Percentiles rank a stretch among this genome's conserved stretches.
Evolutionary conservation across 2,329 filamentous ascomycete species (phyloP).

Genomic region (Hypoxylon rubiginosum): DNA sequence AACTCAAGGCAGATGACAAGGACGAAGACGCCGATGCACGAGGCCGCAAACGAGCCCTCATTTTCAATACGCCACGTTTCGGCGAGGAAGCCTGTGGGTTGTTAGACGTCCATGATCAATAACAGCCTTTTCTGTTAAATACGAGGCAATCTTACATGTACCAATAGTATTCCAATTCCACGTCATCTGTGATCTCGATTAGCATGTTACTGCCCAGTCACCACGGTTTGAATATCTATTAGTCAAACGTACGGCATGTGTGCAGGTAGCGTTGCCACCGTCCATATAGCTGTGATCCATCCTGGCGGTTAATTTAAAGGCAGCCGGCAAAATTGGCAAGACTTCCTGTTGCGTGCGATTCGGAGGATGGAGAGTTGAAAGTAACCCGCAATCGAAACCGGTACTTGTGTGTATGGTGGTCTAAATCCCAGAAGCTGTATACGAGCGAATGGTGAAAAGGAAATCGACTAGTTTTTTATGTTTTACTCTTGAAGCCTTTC

Average conservation of each 20-base stretch:
- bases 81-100: conserved; percentile 54
- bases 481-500: neutral
- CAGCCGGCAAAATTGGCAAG: conserved; percentile 35
- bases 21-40: conserved; percentile 60
- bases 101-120: conserved; percentile 14
- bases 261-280: conserved; percentile 26
- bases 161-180: conserved; percentile 61
- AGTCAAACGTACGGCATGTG: conserved; percentile 27
- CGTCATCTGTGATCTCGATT: conserved; percentile 55
- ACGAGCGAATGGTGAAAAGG: conserved; percentile 1
- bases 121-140: conserved; percentile 3
- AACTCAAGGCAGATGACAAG: conserved; percentile 58
- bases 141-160: conserved; percentile 50
- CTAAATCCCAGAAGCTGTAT: neutral
- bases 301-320: conserved; percentile 39
- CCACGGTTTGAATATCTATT: conserved; percentile 12
- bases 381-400: conserved; percentile 19
- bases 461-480: conserved; percentile 2
- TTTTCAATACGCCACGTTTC: conserved; percentile 57
- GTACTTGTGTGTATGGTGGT: neutral
- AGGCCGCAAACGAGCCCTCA: conserved; percentile 58
- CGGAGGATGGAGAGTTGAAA: conserved; percentile 29
- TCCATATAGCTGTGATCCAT: conserved; percentile 43
- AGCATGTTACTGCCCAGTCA: conserved; percentile 31
- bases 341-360: conserved; percentile 30